These are phyloP conservation scores for Haplographium delicatum DNA, from an alignment of 495 filamentous ascomycete genomes.

Conservation along the genomic window DNA sequence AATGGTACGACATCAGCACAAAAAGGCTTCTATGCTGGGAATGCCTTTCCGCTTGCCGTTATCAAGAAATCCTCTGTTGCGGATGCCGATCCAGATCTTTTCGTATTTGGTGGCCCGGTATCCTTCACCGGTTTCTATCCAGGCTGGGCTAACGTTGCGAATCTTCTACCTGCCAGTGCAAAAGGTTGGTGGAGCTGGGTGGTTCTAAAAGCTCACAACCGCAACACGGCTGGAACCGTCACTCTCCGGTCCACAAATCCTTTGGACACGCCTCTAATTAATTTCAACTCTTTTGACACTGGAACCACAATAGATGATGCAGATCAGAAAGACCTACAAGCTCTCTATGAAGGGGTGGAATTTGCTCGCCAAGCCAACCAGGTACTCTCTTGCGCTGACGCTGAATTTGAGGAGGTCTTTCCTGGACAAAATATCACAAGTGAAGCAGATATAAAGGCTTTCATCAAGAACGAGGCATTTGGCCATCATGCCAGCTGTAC, in stretches of 20 bases:
- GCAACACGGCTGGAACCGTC: conserved; percentile 47
- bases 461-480: conserved; percentile 48
- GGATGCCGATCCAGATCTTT: conserved; percentile 41
- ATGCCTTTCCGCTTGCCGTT: conserved; percentile 43
- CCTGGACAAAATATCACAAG: conserved; percentile 39
- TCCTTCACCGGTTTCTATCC: conserved; percentile 50
- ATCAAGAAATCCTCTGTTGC: conserved; percentile 39
- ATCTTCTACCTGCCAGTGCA: conserved; percentile 29
- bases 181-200: conserved; percentile 49
- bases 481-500: conserved; percentile 58
- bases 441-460: conserved; percentile 39
- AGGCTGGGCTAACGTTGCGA: conserved; percentile 30
- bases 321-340: conserved; percentile 36
- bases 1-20: conserved; percentile 10
- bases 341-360: conserved; percentile 42
- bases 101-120: conserved; percentile 47
- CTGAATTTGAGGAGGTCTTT: conserved; percentile 40
- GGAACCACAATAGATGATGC: conserved; percentile 21
- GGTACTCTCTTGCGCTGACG: conserved; percentile 27
- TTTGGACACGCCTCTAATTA: conserved; percentile 48
- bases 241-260: conserved; percentile 45
- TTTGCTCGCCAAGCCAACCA: conserved; percentile 38
- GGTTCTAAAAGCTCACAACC: conserved; percentile 45
- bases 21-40: conserved; percentile 42
- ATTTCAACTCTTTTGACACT: conserved; percentile 42